Evolutionary conservation across 805 yeast species (phyloP).

Genomic region (Candida fluviatilis): DNA sequence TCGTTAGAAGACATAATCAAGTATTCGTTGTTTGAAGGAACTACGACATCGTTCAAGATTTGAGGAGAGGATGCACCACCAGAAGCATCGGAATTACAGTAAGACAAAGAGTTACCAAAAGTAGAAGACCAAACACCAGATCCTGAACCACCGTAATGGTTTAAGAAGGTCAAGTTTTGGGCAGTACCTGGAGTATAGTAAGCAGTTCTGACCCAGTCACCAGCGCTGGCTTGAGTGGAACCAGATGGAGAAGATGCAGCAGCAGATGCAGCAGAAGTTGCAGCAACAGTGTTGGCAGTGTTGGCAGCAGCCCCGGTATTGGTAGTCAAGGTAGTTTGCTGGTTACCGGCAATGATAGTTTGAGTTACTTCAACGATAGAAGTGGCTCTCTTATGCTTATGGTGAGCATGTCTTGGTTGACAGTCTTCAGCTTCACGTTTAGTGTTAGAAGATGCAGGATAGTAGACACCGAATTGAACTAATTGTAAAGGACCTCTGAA

Average conservation of each 20-base stretch:
- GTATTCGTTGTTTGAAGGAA: slow-evolving; percentile 74
- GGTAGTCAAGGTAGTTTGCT: slow-evolving; percentile 24
- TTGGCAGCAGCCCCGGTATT: slow-evolving; percentile 10
- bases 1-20: slow-evolving; percentile 72
- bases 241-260: slow-evolving; percentile 16
- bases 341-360: slow-evolving; percentile 65
- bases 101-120: slow-evolving; percentile 92
- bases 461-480: slow-evolving; percentile 85
- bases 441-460: slow-evolving; percentile 48
- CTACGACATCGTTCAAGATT: slow-evolving; percentile 62
- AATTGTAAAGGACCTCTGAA: slow-evolving; percentile 86
- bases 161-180: slow-evolving; percentile 74
- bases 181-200: slow-evolving; percentile 73
- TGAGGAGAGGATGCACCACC: slow-evolving; percentile 67
- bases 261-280: slow-evolving; percentile 18
- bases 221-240: slow-evolving; percentile 31
- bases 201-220: slow-evolving; percentile 71
- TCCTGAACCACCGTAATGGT: slow-evolving; percentile 83
- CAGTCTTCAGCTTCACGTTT: slow-evolving; percentile 43
- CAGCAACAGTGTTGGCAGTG: slow-evolving; percentile 9
- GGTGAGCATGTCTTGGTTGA: slow-evolving; percentile 42
- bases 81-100: slow-evolving; percentile 71
- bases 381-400: slow-evolving; percentile 58
- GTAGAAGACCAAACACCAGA: slow-evolving; percentile 85
- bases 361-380: slow-evolving; percentile 70